Conservation (phyloP, 495 filamentous ascomycete species). For the Corynascus novoguineensis region DNA sequence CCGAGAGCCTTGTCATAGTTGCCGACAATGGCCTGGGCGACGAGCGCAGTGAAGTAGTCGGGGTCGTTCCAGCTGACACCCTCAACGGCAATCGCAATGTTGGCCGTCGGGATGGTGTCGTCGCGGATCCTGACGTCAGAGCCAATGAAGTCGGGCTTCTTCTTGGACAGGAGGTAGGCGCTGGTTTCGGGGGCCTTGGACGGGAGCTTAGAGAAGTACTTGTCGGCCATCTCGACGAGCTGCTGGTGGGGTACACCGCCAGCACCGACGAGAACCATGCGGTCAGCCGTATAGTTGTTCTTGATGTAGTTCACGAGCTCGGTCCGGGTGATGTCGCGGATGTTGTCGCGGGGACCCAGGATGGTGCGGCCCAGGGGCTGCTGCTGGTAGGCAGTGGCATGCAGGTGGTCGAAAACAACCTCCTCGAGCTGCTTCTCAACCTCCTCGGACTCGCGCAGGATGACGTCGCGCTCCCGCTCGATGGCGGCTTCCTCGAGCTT, state of each 20-base stretch:
- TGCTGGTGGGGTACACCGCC: slow-evolving; percentile 90
- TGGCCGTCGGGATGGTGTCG: slow-evolving; percentile 89
- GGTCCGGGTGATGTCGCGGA: slow-evolving; percentile 83
- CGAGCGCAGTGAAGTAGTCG: slow-evolving; percentile 96
- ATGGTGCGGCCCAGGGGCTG: slow-evolving; percentile 98
- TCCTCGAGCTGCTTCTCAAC: slow-evolving; percentile 99
- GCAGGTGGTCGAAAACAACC: slow-evolving; percentile 98
- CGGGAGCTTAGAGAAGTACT: slow-evolving; percentile 78
- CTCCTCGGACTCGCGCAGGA: slow-evolving; percentile 97
- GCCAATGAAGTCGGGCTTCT: slow-evolving; percentile 87
- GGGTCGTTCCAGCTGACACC: slow-evolving; percentile 99
- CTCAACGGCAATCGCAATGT: slow-evolving; percentile 98
- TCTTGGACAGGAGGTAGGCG: slow-evolving; percentile 70
- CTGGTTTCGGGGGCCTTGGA: slow-evolving; percentile 64
- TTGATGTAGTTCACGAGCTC: slow-evolving; percentile 95
- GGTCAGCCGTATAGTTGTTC: slow-evolving; percentile 97
- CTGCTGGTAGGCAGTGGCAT: slow-evolving; percentile 93
- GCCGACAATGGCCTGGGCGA: slow-evolving; percentile 96
- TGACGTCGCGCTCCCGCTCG: slow-evolving; percentile 95
- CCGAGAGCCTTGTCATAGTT: slow-evolving; percentile 99
- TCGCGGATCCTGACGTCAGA: slow-evolving; percentile 93
- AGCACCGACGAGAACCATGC: slow-evolving; percentile 96
- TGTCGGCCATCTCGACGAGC: slow-evolving; percentile 92
- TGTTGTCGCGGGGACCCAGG: slow-evolving; percentile 96
- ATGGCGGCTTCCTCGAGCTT: slow-evolving; percentile 90